Evolutionary conservation across 371 early-diverging fungal species (phyloP).

Genomic region (Funneliformis caledonium): DNA sequence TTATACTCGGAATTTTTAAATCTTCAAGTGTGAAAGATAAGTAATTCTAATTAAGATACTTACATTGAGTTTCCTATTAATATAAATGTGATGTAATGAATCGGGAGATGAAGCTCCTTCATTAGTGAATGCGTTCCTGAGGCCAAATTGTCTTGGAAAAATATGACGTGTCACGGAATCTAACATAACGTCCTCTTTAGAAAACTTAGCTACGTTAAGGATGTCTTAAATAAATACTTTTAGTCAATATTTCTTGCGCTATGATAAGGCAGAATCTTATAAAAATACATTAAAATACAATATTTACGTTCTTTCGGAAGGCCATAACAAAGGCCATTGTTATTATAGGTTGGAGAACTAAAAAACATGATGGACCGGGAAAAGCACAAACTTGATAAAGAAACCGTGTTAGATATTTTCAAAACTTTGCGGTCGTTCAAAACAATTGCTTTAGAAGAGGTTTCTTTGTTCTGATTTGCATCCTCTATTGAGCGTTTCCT

Average conservation of each 20-base stretch:
- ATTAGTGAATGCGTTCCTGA: background rate
- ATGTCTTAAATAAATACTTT: background rate
- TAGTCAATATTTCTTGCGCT: background rate
- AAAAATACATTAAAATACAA: background rate
- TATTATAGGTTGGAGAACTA: background rate
- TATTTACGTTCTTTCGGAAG: conserved; percentile 21
- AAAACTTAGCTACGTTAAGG: background rate
- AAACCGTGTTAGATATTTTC: background rate
- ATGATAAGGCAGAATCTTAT: background rate
- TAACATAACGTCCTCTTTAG: background rate
- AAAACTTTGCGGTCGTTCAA: background rate
- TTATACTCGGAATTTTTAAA: background rate
- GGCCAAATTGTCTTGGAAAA: conserved; percentile 13
- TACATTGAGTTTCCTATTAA: background rate
- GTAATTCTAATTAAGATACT: background rate
- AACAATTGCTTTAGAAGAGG: background rate
- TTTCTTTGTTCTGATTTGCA: background rate
- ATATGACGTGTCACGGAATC: background rate
- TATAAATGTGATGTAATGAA: background rate
- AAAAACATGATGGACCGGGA: background rate
- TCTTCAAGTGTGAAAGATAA: background rate
- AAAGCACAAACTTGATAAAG: background rate
- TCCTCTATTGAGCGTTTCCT: background rate
- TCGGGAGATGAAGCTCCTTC: too few relatives aligned
- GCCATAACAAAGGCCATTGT: background rate